These are phyloP conservation scores for Linnemannia hyalina DNA, from an alignment of 192 early-diverging fungal genomes.

Conservation along the genomic window DNA sequence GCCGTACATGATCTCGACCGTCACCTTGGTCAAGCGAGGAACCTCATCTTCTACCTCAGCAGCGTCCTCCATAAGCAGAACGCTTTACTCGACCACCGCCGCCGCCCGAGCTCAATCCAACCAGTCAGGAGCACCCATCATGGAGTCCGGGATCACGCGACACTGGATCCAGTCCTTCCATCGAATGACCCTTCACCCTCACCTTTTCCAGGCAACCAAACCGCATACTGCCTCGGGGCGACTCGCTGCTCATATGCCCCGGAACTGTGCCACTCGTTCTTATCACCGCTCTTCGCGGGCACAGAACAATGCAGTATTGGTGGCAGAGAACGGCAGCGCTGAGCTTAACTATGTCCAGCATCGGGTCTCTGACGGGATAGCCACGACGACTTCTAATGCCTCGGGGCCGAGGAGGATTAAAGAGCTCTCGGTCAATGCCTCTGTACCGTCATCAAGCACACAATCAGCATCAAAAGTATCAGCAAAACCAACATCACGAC, in stretches of 20 bases:
- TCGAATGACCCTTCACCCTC: slow-evolving; percentile 40
- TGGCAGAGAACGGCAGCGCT: background rate
- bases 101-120: background rate
- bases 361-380: background rate
- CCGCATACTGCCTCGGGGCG: background rate
- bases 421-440: background rate
- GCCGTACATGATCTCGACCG: slow-evolving; percentile 35
- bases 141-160: slow-evolving; percentile 43
- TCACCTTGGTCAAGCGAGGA: slow-evolving; percentile 36
- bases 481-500: background rate
- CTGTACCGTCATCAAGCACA: background rate
- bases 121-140: background rate
- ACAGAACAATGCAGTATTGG: background rate
- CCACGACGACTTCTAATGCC: background rate
- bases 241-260: background rate
- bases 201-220: slow-evolving; percentile 8
- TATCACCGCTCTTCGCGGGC: slow-evolving; percentile 9
- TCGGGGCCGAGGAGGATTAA: background rate
- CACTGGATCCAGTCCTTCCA: slow-evolving; percentile 54
- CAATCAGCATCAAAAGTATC: background rate
- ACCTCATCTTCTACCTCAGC: slow-evolving; percentile 4
- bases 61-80: background rate
- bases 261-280: background rate
- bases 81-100: background rate
- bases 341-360: background rate